Conservation (phyloP, 2,329 filamentous ascomycete species). For the Chrysoporthe cubensis region DNA sequence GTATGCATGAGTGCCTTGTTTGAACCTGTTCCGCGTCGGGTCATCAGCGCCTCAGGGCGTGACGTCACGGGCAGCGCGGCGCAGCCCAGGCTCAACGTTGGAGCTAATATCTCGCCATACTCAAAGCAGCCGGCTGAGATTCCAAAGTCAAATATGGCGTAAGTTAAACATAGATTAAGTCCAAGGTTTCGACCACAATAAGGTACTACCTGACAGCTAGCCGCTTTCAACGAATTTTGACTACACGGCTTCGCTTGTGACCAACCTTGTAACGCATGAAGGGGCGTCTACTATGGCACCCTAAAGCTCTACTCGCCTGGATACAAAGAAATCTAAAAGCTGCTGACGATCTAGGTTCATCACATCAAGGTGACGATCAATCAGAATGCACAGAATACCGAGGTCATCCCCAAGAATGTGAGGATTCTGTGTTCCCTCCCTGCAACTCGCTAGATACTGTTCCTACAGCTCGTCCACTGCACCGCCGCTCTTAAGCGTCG, state of each 20-base stretch:
- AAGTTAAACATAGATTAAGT: background rate
- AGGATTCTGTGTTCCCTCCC: background rate
- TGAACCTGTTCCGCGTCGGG: background rate
- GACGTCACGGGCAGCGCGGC: background rate
- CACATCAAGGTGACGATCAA: no score
- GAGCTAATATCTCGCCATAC: background rate
- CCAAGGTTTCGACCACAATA: background rate
- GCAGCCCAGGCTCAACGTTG: background rate
- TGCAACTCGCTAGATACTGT: background rate
- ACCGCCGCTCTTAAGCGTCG: slow-evolving; percentile 21
- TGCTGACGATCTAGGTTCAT: no score
- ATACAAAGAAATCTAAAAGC: no score
- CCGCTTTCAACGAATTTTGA: background rate
- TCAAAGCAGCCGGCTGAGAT: background rate
- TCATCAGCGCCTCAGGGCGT: background rate
- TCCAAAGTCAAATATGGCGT: background rate
- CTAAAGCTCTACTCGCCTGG: no score
- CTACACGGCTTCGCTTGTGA: background rate
- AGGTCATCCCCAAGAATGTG: background rate
- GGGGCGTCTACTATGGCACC: no score
- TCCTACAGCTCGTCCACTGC: slow-evolving; percentile 25
- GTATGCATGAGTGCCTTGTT: background rate
- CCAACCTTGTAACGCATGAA: no score
- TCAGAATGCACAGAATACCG: no score
- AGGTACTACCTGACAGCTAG: background rate